Evolutionary conservation across 345 rosid genomes (phyloP).

Genomic region (Boechera stricta): DNA sequence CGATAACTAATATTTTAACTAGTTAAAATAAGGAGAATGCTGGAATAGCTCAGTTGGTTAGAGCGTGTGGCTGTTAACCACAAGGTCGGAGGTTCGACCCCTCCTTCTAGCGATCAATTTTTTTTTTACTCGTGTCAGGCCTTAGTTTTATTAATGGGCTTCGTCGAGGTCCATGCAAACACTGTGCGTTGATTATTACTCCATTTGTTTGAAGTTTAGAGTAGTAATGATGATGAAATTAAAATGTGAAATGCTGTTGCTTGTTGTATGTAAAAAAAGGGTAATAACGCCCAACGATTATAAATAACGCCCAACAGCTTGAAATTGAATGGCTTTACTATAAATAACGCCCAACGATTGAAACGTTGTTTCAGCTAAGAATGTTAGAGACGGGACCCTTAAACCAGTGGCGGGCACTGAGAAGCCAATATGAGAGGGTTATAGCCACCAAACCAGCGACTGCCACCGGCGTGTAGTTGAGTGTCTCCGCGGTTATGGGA

Average conservation of each 20-base stretch:
- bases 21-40: fast-evolving
- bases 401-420: constrained; percentile 83
- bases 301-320: not conserved
- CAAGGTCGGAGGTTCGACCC: constrained; percentile 57
- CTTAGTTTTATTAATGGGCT: not conserved
- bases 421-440: constrained; percentile 62
- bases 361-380: constrained; percentile 40
- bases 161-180: not conserved
- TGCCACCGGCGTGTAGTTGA: constrained; percentile 94
- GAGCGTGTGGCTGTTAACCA: constrained; percentile 87
- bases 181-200: not conserved
- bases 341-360: constrained; percentile 8
- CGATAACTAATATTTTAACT: not conserved
- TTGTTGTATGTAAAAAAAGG: not conserved
- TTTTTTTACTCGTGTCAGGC: not conserved
- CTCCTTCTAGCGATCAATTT: not conserved
- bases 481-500: constrained; percentile 77
- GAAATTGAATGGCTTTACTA: constrained; percentile 23
- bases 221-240: not conserved
- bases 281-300: not conserved
- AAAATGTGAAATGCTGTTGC: constrained; percentile 1
- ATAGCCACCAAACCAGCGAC: constrained; percentile 73
- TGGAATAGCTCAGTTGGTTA: constrained; percentile 41
- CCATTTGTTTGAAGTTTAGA: not conserved
- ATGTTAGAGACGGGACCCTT: constrained; percentile 81